Base-by-base conservation (phyloP, 176 grass and related monocot genomes). In the Typha latifolia region DNA sequence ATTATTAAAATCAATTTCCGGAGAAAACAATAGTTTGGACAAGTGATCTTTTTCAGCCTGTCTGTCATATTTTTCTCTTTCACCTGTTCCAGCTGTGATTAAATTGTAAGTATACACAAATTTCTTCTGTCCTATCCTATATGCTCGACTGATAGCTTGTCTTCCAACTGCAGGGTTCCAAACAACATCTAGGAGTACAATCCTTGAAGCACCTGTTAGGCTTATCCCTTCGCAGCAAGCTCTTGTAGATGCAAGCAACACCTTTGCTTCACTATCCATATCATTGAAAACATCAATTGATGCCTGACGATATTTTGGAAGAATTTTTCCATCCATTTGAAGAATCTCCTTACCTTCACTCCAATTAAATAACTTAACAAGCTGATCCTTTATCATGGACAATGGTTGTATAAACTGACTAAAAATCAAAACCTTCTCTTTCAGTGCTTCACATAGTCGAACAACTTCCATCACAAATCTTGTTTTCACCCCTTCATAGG, bases 81-180 rank as follows among this genome's bases (percentile, higher is more conserved):
- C 93, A 29, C 69, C 70, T 48, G 88, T 91, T 32, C 93, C 93
- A 69, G 50, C 48, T 47, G 80, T 73, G 32, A 97, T 91, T 59
- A 97, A 53, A 68, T 89, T 91, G 73, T 97, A 97, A 0, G 88
- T 83, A 66, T 91, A 75, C 12, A 91, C 93, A 73, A 89, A 74
- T 73, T 81, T 91, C 70, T 92, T 10, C 72, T 91, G 93, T 0
- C 93, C 93, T 32, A 91, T 82, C 65, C 88, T 80, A 20, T 80
- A 97, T 8, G 88, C 93, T 66, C 93, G 83, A n/a, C 83, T 80
- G 74, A 91, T 86, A 3, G 93, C 88, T 69, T 97, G 93, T 72
- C 79, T 89, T 63, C 85, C 80, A 2, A 91, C 80, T 3, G 85
- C 80, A 63, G 85, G 93, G 67, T 97, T 97, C 93, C 93, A 97